Evolutionary conservation across 2,329 filamentous ascomycete genomes (phyloP).

Genomic region (Alternaria conjuncta): DNA sequence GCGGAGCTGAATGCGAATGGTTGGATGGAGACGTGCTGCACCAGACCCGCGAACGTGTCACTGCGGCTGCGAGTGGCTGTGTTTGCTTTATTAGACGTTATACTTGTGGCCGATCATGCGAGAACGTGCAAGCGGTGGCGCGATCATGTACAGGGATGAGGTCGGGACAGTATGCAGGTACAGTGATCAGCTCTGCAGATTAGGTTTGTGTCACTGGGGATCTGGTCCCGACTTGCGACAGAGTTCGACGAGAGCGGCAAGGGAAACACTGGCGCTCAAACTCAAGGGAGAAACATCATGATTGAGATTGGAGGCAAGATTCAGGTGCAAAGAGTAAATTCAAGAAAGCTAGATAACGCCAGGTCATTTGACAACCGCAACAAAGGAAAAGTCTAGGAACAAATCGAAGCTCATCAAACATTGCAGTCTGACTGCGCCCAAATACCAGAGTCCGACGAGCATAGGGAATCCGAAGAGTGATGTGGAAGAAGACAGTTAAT

Average conservation of each 20-base stretch:
- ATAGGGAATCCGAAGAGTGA: not conserved
- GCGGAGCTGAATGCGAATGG: not conserved
- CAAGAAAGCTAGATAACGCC: not conserved
- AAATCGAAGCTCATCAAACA: constrained; percentile 3
- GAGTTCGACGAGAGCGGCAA: not conserved
- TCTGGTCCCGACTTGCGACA: not conserved
- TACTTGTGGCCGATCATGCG: not conserved
- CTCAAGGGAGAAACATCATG: not conserved
- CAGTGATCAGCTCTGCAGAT: not conserved
- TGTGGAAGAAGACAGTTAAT: constrained; percentile 24
- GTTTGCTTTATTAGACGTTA: not conserved
- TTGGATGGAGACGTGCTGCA: not conserved
- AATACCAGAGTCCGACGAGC: not conserved
- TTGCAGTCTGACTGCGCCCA: not conserved
- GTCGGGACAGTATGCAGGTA: not conserved
- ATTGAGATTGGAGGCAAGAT: not conserved
- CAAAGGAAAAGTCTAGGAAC: constrained; percentile 17
- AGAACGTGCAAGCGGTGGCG: not conserved
- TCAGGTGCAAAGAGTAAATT: not conserved
- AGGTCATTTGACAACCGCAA: constrained; percentile 6
- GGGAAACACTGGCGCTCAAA: not conserved
- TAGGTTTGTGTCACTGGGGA: not conserved
- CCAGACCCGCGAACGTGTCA: not conserved
- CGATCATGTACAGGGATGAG: not conserved
- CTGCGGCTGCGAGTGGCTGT: not conserved